These are phyloP conservation scores for Alternaria sp. DNA, from an alignment of 2,329 filamentous ascomycete species.

Conservation along the genomic window DNA sequence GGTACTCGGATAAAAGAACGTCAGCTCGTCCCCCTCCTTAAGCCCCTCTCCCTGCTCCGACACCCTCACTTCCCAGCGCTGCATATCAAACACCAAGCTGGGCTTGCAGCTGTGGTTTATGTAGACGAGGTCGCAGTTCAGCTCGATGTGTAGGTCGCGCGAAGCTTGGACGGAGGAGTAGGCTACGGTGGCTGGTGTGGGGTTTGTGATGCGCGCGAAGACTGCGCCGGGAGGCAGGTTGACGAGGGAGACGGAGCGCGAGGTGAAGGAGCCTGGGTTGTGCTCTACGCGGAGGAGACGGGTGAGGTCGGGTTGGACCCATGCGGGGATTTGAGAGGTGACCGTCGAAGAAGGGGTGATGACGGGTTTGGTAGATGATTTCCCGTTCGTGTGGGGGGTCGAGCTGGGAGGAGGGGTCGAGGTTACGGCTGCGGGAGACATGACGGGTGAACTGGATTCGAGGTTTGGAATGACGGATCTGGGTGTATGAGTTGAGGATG, in stretches of 20 bases:
- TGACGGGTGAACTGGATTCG: slow-evolving; percentile 4
- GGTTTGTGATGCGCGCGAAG: slow-evolving; percentile 57
- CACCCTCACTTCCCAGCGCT: slow-evolving; percentile 60
- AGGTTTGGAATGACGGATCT: not conserved
- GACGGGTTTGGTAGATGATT: slow-evolving; percentile 24
- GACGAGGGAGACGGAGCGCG: slow-evolving; percentile 57
- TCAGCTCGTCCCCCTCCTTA: slow-evolving; percentile 50
- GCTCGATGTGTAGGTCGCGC: slow-evolving; percentile 59
- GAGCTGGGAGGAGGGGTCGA: slow-evolving; percentile 21
- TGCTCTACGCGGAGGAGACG: slow-evolving; percentile 50
- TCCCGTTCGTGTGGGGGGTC: slow-evolving; percentile 24
- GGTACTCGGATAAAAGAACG: slow-evolving; percentile 77
- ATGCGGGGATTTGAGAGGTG: slow-evolving; percentile 36
- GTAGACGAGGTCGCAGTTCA: slow-evolving; percentile 64
- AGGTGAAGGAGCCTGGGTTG: slow-evolving; percentile 49
- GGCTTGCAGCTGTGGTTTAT: slow-evolving; percentile 65
- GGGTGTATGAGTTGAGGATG: not conserved
- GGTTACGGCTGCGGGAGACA: slow-evolving; percentile 41
- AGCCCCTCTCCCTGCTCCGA: slow-evolving; percentile 46
- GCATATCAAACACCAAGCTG: slow-evolving; percentile 61
- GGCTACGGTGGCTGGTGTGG: slow-evolving; percentile 53
- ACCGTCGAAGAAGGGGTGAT: slow-evolving; percentile 25
- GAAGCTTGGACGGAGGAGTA: slow-evolving; percentile 62
- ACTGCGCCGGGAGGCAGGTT: slow-evolving; percentile 58
- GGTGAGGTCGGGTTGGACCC: slow-evolving; percentile 48